These are phyloP conservation scores for Casuarina glauca DNA, from an alignment of 306 rosid species.

Conservation along the genomic window DNA sequence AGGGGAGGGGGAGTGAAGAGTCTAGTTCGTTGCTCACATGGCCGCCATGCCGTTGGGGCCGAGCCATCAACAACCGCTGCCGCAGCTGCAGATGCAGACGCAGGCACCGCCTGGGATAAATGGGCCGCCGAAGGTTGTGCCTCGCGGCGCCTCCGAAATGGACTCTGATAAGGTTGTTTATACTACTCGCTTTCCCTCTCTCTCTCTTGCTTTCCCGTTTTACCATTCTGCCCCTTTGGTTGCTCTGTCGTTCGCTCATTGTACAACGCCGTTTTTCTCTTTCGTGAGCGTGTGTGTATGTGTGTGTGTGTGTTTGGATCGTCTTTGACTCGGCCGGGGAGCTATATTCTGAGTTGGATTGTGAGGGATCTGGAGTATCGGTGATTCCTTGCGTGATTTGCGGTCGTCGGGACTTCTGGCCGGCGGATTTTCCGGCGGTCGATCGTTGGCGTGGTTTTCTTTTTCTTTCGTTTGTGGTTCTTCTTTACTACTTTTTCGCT, in stretches of 20 bases:
- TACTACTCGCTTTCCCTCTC: constrained; percentile 5
- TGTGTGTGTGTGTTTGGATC: constrained; percentile 37
- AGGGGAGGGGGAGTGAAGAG: constrained; percentile 12
- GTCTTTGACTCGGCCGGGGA: constrained; percentile 46
- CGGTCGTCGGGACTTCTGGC: constrained; percentile 35
- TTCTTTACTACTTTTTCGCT: neutral
- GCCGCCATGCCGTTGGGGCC: constrained; percentile 76
- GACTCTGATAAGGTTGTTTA: constrained; percentile 65
- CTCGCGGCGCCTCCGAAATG: constrained; percentile 55
- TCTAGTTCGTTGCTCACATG: constrained; percentile 47
- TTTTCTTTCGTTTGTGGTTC: neutral
- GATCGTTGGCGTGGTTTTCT: constrained; percentile 23
- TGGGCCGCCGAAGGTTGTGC: constrained; percentile 40
- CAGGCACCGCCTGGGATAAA: constrained; percentile 37
- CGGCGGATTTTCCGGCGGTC: constrained; percentile 14
- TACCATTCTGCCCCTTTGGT: neutral
- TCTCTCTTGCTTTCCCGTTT: constrained; percentile 10
- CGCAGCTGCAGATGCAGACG: constrained; percentile 35
- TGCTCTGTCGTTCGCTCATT: no score
- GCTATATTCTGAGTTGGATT: constrained; percentile 32
- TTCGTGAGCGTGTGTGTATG: no score
- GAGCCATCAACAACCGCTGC: constrained; percentile 53
- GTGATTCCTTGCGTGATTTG: constrained; percentile 19
- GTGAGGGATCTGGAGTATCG: constrained; percentile 51
- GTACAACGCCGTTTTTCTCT: no score